Conservation (phyloP, 805 yeast species). For the Candida xiaguanensis region DNA sequence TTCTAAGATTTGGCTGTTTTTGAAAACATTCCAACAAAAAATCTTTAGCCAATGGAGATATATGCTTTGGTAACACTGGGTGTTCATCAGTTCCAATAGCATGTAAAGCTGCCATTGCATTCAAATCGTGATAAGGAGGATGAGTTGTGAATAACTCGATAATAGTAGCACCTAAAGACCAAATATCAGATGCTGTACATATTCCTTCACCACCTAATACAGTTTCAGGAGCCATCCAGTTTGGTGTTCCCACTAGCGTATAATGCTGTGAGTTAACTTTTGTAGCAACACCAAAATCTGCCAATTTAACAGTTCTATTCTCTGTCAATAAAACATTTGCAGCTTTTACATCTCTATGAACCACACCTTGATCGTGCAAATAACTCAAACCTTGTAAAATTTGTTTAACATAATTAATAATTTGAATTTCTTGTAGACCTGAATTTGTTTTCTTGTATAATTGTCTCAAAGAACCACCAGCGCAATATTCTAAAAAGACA, state of each 20-base stretch:
- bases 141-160: constrained; percentile 80
- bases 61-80: constrained; percentile 61
- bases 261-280: constrained; percentile 35
- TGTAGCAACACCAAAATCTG: constrained; percentile 96
- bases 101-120: constrained; percentile 76
- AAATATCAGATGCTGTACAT: constrained; percentile 82
- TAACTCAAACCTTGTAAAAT: constrained; percentile 59
- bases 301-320: constrained; percentile 70
- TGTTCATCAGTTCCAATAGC: constrained; percentile 75
- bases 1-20: constrained; percentile 59
- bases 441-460: constrained; percentile 45
- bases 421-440: constrained; percentile 53
- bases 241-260: constrained; percentile 78
- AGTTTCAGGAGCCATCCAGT: constrained; percentile 99
- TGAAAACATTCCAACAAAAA: constrained; percentile 68
- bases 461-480: constrained; percentile 63
- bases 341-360: constrained; percentile 88
- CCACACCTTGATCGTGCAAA: constrained; percentile 68
- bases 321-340: constrained; percentile 78
- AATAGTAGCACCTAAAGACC: constrained; percentile 95
- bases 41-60: constrained; percentile 45
- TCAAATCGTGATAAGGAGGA: constrained; percentile 80
- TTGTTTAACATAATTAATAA: constrained; percentile 48
- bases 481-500: constrained; percentile 58
- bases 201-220: constrained; percentile 77